These are phyloP conservation scores for Pinguiococcus pyrenoidosus DNA, from an alignment of 108 stramenopile species.

Conservation along the genomic window DNA sequence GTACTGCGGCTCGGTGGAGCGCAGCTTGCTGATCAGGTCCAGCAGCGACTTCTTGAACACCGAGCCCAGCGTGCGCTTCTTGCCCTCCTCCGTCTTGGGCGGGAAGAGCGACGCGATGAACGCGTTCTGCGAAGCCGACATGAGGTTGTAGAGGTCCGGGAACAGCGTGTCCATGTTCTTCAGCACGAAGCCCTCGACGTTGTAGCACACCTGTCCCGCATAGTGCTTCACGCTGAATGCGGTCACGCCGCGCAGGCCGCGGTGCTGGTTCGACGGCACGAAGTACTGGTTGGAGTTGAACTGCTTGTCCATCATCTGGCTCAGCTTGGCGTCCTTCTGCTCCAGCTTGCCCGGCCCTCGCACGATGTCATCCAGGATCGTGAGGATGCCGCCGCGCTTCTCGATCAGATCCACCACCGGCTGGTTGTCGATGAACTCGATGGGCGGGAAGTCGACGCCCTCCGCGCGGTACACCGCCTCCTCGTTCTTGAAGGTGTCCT, in stretches of 20 bases:
- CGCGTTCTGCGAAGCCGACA: conserved; percentile 6
- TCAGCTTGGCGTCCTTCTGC: neutral
- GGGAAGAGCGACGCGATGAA: conserved; percentile 11
- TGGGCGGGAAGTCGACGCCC: conserved; percentile 55
- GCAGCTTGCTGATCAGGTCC: conserved; percentile 29
- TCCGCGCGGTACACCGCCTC: conserved; percentile 88
- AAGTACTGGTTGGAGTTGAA: too few species aligned
- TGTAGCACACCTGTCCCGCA: conserved; percentile 58
- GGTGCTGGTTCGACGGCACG: too few species aligned
- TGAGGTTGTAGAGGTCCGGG: conserved; percentile 46
- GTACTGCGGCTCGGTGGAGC: conserved; percentile 18
- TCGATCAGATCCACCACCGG: conserved; percentile 86
- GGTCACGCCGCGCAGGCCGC: too few species aligned
- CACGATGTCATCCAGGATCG: conserved; percentile 67
- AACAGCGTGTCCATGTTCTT: conserved; percentile 82
- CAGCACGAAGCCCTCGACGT: conserved; percentile 58
- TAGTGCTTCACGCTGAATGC: conserved; percentile 94
- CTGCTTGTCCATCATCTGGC: too few species aligned
- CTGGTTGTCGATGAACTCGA: conserved; percentile 90
- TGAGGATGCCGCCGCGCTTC: conserved; percentile 49
- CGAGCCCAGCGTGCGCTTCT: conserved; percentile 13
- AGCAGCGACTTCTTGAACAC: conserved; percentile 40
- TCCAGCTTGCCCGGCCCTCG: too few species aligned
- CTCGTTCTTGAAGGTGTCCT: conserved; percentile 84
- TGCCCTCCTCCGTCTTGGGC: neutral